Evolutionary conservation across 2,329 filamentous ascomycete genomes (phyloP).

Genomic region (Fonsecaea erecta): DNA sequence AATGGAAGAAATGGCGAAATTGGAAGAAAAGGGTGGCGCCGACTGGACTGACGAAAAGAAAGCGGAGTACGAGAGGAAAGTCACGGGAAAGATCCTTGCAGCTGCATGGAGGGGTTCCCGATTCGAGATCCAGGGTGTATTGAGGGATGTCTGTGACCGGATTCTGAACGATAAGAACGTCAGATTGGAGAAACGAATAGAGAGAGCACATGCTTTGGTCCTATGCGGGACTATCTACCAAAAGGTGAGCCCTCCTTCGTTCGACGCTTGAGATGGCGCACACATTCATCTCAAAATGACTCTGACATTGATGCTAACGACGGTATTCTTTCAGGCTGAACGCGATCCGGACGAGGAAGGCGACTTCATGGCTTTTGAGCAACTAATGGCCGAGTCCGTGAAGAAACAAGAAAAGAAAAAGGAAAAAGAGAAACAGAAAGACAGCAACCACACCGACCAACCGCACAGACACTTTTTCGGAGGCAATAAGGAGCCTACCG

Average conservation of each 20-base stretch:
- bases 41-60: constrained; percentile 99
- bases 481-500: constrained; percentile 2
- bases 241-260: constrained; percentile 68
- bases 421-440: constrained; percentile 51
- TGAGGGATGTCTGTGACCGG: constrained; percentile 90
- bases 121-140: constrained; percentile 95
- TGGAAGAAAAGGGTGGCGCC: constrained; percentile 92
- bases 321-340: constrained; percentile 64
- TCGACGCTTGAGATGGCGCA: neutral
- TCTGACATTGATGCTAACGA: neutral
- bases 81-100: constrained; percentile 96
- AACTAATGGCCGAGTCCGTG: constrained; percentile 93
- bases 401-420: constrained; percentile 88
- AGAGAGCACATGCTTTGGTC: constrained; percentile 87
- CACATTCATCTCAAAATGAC: neutral
- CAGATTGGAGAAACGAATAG: constrained; percentile 79
- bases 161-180: constrained; percentile 82
- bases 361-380: constrained; percentile 98
- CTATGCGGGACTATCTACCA: constrained; percentile 87
- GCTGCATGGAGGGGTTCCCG: constrained; percentile 96
- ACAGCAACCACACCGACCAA: constrained; percentile 9
- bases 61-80: constrained; percentile 90
- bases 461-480: neutral
- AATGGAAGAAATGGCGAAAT: constrained; percentile 97
- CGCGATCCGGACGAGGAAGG: constrained; percentile 94